Percentiles rank a stretch among this genome's conserved stretches.
Conservation (phyloP, 2,329 filamentous ascomycete species). For the Paraphoma chrysanthemicola region DNA sequence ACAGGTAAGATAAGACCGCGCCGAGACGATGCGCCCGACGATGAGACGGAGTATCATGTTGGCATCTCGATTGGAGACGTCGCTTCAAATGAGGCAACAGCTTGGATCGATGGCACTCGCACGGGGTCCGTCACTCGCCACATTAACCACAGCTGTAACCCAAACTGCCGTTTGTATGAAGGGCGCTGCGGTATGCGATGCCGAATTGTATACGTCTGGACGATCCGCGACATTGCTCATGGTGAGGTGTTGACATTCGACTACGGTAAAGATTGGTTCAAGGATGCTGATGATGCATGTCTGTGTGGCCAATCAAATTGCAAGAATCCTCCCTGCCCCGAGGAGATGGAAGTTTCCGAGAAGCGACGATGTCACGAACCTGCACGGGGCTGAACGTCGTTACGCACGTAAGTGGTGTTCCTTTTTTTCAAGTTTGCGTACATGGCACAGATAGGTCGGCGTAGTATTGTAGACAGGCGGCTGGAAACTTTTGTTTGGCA, state of each 20-base stretch:
- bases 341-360: not conserved
- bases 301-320: constrained; percentile 2
- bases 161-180: constrained; percentile 1
- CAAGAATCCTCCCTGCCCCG: not conserved
- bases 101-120: constrained; percentile 2
- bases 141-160: constrained; percentile 13
- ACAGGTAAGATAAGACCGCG: not conserved
- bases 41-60: not conserved
- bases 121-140: constrained; percentile 11
- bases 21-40: not conserved
- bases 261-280: constrained; percentile 11
- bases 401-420: too few relatives aligned
- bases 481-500: too few relatives aligned
- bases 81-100: not conserved
- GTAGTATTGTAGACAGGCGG: too few relatives aligned
- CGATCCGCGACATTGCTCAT: not conserved
- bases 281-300: not conserved
- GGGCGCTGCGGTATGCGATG: constrained; percentile 2
- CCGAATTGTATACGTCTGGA: constrained; percentile 3
- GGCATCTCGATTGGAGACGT: not conserved
- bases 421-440: too few relatives aligned
- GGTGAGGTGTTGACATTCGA: constrained; percentile 14
- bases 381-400: not conserved
- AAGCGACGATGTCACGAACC: not conserved
- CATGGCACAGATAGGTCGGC: too few relatives aligned